Conservation (phyloP, 1,284 basidiomycete genomes). For the Butyriboletus appendiculatus region DNA sequence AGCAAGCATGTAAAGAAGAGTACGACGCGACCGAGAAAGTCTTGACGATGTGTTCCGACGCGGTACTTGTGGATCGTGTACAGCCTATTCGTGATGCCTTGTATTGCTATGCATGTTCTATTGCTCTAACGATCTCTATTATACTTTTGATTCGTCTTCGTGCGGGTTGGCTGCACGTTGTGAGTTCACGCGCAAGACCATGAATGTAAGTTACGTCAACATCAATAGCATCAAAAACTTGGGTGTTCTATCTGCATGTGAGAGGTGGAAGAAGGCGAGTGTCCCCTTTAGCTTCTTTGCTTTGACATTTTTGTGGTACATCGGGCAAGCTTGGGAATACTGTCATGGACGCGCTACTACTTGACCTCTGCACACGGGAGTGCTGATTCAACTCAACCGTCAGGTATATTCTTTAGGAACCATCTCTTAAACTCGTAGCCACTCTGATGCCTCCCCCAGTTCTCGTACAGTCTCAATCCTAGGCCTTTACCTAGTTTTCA, state of each 20-base stretch:
- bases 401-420: no score
- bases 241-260: not conserved
- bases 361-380: no score
- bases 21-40: slow-evolving; percentile 24
- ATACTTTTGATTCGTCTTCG: not conserved
- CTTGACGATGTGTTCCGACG: slow-evolving; percentile 12
- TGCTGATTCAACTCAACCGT: no score
- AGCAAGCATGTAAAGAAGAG: slow-evolving; percentile 30
- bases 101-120: slow-evolving; percentile 19
- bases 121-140: slow-evolving; percentile 9
- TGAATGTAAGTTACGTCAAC: not conserved
- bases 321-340: not conserved
- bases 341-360: no score
- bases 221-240: not conserved
- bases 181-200: not conserved
- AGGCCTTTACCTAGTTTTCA: no score
- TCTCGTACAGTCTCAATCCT: no score
- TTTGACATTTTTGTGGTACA: not conserved
- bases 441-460: no score
- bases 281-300: not conserved
- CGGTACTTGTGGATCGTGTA: slow-evolving; percentile 4
- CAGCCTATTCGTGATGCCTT: slow-evolving; percentile 10
- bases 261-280: not conserved
- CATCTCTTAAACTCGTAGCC: no score
- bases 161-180: not conserved